These are phyloP conservation scores for Botryotinia convoluta DNA, from an alignment of 2,329 filamentous ascomycete genomes.

Conservation along the genomic window DNA sequence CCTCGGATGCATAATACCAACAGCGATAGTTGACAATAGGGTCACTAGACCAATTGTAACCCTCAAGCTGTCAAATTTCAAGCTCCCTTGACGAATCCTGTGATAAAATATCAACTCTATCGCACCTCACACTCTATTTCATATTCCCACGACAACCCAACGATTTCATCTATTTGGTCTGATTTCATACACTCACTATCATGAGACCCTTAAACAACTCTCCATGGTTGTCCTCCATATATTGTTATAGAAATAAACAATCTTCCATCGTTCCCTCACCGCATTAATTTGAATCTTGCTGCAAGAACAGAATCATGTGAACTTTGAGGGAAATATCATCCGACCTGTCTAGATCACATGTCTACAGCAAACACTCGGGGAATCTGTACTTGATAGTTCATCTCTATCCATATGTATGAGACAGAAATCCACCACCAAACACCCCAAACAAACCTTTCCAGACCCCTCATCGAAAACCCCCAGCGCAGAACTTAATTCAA, in stretches of 20 bases:
- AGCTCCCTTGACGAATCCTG: not conserved
- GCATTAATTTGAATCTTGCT: not conserved
- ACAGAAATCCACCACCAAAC: not conserved
- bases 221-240: not conserved
- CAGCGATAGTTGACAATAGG: not conserved
- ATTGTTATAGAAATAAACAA: not conserved
- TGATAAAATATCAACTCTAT: not conserved
- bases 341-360: fast-evolving
- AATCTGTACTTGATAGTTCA: not conserved
- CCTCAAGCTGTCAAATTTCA: not conserved
- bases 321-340: not conserved
- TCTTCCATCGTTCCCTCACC: not conserved
- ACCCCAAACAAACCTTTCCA: not conserved
- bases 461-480: fast-evolving
- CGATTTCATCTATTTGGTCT: not conserved
- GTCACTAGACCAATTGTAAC: not conserved
- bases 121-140: too few relatives aligned
- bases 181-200: not conserved
- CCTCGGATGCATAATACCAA: not conserved
- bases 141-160: too few relatives aligned
- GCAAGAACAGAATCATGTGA: not conserved
- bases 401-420: not conserved
- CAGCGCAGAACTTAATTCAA: not conserved
- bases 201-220: not conserved
- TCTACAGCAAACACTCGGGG: not conserved